Percentiles rank a stretch among this genome's conserved stretches.
Evolutionary conservation across 805 yeast species (phyloP).

Genomic region (Wickerhamomyces pijperi): DNA sequence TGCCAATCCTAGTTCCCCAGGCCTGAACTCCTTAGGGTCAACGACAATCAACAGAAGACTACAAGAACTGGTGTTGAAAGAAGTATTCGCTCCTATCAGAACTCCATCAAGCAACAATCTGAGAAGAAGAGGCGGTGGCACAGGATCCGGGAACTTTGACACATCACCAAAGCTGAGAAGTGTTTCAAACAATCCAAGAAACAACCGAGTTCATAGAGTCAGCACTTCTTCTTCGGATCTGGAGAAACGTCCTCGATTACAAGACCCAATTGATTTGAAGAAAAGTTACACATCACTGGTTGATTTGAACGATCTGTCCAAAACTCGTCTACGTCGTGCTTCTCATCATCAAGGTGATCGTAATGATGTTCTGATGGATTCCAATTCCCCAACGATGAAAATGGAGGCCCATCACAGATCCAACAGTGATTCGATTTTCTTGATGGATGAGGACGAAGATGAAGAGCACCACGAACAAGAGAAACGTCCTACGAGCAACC

Average conservation of each 20-base stretch:
- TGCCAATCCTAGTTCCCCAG: conserved; percentile 3
- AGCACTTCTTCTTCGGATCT: conserved; percentile 16
- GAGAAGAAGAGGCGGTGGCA: background rate
- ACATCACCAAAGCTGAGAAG: conserved; percentile 5
- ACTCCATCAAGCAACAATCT: background rate
- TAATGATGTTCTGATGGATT: background rate
- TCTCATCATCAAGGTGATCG: background rate
- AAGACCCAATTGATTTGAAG: conserved; percentile 4
- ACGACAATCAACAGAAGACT: conserved; percentile 63
- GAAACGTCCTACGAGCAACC: background rate
- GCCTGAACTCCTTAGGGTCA: conserved; percentile 31
- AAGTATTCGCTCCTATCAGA: conserved; percentile 49
- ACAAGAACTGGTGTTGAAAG: conserved; percentile 60
- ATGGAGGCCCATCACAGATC: conserved; percentile 3
- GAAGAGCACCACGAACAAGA: conserved; percentile 3
- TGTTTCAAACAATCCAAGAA: conserved; percentile 1
- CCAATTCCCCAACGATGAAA: background rate
- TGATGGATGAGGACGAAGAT: conserved; percentile 32
- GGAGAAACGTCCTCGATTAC: conserved; percentile 12
- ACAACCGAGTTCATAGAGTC: conserved; percentile 9
- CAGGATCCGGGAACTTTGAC: too few species aligned
- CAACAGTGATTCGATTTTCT: conserved; percentile 26
- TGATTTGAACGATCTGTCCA: conserved; percentile 12
- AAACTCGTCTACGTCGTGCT: background rate
- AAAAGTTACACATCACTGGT: conserved; percentile 16